Evolutionary conservation across 176 grass and related monocot genomes (phyloP).

Genomic region (Ananas comosus): DNA sequence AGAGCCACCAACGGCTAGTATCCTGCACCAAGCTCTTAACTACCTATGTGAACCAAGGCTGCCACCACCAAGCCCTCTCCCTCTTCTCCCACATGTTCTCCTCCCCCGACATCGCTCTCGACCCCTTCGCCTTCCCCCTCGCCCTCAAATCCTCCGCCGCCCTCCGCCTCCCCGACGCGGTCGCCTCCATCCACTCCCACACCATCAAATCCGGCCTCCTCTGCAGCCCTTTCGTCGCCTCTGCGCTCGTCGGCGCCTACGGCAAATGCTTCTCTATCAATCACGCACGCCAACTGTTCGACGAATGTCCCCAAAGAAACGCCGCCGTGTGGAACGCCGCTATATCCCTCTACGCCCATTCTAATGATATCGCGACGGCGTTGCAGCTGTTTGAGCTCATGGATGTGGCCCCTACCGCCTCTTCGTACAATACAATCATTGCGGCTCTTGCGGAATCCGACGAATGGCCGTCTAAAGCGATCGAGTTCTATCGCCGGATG

Average conservation of each 20-base stretch:
- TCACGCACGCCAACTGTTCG: slow-evolving; percentile 48
- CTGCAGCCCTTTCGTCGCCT: slow-evolving; percentile 34
- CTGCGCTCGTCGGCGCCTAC: slow-evolving; percentile 43
- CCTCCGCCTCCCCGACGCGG: slow-evolving; percentile 25
- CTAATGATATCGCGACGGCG: slow-evolving; percentile 24
- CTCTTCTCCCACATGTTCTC: slow-evolving; percentile 46
- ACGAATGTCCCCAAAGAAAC: slow-evolving; percentile 46
- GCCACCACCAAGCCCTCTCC: slow-evolving; percentile 43
- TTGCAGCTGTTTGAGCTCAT: slow-evolving; percentile 25
- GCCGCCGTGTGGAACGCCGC: slow-evolving; percentile 58
- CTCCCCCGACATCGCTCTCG: slow-evolving; percentile 34
- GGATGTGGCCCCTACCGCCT: slow-evolving; percentile 33
- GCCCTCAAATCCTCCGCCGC: slow-evolving; percentile 53
- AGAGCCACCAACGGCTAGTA: slow-evolving; percentile 32
- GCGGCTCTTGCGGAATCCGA: slow-evolving; percentile 22
- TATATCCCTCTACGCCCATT: slow-evolving; percentile 35
- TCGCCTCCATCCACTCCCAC: slow-evolving; percentile 27
- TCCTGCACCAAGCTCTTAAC: slow-evolving; percentile 40
- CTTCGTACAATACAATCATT: slow-evolving; percentile 54
- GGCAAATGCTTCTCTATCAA: slow-evolving; percentile 14
- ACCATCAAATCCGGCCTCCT: slow-evolving; percentile 33
- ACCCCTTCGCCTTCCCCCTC: slow-evolving; percentile 52
- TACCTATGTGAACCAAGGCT: slow-evolving; percentile 34
- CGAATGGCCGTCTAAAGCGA: slow-evolving; percentile 23
- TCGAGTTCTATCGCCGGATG: slow-evolving; percentile 48